phyloP scores from a whole-genome alignment of 2,329 filamentous ascomycete species.

The Tolypocladium pustulatum region DNA sequence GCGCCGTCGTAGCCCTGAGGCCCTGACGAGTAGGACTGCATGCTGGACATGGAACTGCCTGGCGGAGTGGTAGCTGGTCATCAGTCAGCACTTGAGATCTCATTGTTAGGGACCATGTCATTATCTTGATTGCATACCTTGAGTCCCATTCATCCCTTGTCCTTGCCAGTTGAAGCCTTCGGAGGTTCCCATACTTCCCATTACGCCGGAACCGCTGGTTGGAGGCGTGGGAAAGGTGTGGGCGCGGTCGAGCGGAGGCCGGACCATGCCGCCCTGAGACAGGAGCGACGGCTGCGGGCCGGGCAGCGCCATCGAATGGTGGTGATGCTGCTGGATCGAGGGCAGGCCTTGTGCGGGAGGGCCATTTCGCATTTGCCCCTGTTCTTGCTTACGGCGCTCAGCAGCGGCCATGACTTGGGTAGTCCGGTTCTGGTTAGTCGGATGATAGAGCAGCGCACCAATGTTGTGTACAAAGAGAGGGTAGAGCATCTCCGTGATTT shows the following conservation, averaged over 20 bases:
- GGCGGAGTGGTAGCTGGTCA: constrained; percentile 75
- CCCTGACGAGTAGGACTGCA: constrained; percentile 64
- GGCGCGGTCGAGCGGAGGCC: constrained; percentile 71
- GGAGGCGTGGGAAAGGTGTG: constrained; percentile 93
- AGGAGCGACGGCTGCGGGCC: constrained; percentile 44
- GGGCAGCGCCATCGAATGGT: constrained; percentile 49
- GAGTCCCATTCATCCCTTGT: constrained; percentile 49
- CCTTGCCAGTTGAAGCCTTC: constrained; percentile 73
- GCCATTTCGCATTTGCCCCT: constrained; percentile 51
- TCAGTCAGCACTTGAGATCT: constrained; percentile 62
- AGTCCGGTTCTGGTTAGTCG: constrained; percentile 72
- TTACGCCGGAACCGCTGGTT: constrained; percentile 82
- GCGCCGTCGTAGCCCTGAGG: constrained; percentile 66
- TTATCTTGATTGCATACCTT: constrained; percentile 50
- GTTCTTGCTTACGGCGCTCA: constrained; percentile 65
- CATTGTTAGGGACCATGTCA: neutral
- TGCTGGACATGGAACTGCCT: constrained; percentile 62
- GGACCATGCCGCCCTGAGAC: constrained; percentile 60
- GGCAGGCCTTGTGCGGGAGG: constrained; percentile 42
- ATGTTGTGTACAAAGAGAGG: constrained; percentile 98
- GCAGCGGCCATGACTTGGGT: constrained; percentile 81
- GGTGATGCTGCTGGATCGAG: constrained; percentile 58
- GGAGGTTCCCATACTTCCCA: constrained; percentile 59
- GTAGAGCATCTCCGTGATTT: constrained; percentile 92
- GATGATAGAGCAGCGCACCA: constrained; percentile 84